A percentile compares a stretch with the other conserved stretches of the same genome.
Conservation (phyloP, 495 filamentous ascomycete genomes). For the Barbatosphaeria neglecta region DNA sequence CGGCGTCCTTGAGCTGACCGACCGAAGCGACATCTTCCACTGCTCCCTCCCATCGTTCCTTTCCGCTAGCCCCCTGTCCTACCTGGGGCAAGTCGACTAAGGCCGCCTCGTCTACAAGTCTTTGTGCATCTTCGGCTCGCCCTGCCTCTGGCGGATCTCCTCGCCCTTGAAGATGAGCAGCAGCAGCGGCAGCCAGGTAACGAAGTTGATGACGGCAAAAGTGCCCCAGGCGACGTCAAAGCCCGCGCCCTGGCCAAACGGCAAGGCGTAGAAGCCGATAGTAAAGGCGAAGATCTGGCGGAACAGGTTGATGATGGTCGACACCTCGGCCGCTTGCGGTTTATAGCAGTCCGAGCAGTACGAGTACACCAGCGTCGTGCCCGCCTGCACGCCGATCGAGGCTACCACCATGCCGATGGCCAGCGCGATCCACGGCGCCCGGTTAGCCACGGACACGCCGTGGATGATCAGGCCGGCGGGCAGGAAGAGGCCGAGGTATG, state of each 20-base stretch:
- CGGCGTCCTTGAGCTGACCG: too few species aligned
- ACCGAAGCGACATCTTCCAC: too few species aligned
- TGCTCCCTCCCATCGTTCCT: too few species aligned
- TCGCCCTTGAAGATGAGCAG: slow-evolving; percentile 7
- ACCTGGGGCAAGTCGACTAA: too few species aligned
- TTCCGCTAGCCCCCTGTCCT: too few species aligned
- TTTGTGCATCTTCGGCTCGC: slow-evolving; percentile 8
- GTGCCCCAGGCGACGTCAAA: slow-evolving; percentile 10
- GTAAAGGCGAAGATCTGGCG: slow-evolving; percentile 10
- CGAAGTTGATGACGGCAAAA: slow-evolving; percentile 10
- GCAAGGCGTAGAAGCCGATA: slow-evolving; percentile 14
- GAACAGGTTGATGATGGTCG: slow-evolving; percentile 4
- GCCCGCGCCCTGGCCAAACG: slow-evolving; percentile 7
- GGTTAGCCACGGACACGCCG: slow-evolving; percentile 1
- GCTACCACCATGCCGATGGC: slow-evolving; percentile 22
- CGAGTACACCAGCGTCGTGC: slow-evolving; percentile 17
- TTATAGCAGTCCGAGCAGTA: slow-evolving; percentile 30
- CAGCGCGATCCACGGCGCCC: slow-evolving; percentile 3
- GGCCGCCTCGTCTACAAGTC: slow-evolving; percentile 1
- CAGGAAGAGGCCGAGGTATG: slow-evolving; percentile 13
- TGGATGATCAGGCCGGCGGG: slow-evolving; percentile 11
- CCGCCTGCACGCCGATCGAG: slow-evolving; percentile 24
- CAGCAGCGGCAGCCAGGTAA: slow-evolving; percentile 6
- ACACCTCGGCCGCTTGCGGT: slow-evolving; percentile 10
- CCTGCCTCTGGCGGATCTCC: slow-evolving; percentile 8